Base-by-base conservation (phyloP, 768 basidiomycete species). In the Dictyophora rubrovolvata region DNA sequence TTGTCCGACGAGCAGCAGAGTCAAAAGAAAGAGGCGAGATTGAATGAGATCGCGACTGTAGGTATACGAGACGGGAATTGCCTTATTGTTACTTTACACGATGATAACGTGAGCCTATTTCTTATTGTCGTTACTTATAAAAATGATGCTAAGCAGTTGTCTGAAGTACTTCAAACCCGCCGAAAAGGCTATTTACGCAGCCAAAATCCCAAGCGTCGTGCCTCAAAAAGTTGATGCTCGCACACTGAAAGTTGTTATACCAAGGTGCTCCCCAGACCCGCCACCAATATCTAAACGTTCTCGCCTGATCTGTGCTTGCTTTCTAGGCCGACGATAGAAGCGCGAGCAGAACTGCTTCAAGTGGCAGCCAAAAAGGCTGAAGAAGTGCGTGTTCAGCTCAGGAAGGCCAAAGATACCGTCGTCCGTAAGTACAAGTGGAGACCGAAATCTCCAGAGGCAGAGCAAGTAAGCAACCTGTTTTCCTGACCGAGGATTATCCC, bases 11-110 rank as follows among this genome's bases (percentile, higher is more conserved):
- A 68, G 34, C 71, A 68, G 34, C 71, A 73, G 59, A 61, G 23
- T 33, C 61, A 20, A 61, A 63, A 52, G 55, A 55, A 11, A 17
- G 60, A 2, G 61, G 62, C n/a, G 60, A 59, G 69, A 48, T 69
- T 93, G 37, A 84, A 89, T 47, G 85, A 89, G 55, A 67, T 92
- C 22, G 85, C 90, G 1, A 90, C 89, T 0, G 80, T 93, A 18
- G 89, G 90, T 8, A 82, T 93, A 42, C 75, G 84, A 61, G 87
- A 93, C 55, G 90, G 90, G 0, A 79, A 85, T 6, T 78, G 79
- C 55, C 71, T 93, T 59, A 63, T 92, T 22, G 75, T 93, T 11
- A 89, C 87, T 3, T 75, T 89, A 33, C 91, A 89, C 65, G 86
- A 92, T 56, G 86, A 89, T 67, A 73, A 81, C 67, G 90, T 92